These are phyloP conservation scores for Malus sieversii DNA, from an alignment of 306 rosid genomes.

Conservation along the genomic window DNA sequence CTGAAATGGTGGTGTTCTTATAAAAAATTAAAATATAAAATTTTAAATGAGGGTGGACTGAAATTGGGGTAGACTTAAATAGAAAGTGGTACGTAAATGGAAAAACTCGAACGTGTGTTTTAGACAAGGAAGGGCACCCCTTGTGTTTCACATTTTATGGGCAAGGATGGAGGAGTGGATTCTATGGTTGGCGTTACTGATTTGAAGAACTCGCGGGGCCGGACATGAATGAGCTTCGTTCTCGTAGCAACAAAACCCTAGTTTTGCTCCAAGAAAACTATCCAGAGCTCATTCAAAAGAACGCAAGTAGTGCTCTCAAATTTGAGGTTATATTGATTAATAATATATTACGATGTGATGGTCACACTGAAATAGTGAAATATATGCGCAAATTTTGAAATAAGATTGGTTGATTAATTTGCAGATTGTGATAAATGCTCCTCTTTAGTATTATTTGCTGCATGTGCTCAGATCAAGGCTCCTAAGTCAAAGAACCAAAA, in stretches of 20 bases:
- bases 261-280: slow-evolving; percentile 48
- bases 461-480: slow-evolving; percentile 47
- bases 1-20: too few species aligned
- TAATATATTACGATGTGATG: too few species aligned
- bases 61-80: too few species aligned
- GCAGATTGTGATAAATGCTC: slow-evolving; percentile 69
- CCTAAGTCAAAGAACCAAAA: slow-evolving; percentile 39
- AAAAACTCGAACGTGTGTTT: too few species aligned
- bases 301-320: slow-evolving; percentile 13
- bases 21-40: too few species aligned
- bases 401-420: neutral
- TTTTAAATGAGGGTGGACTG: too few species aligned
- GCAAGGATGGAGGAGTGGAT: slow-evolving; percentile 53
- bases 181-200: slow-evolving; percentile 54
- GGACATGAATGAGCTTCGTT: slow-evolving; percentile 47
- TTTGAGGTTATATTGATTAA: too few species aligned
- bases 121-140: slow-evolving; percentile 52
- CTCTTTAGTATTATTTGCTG: slow-evolving; percentile 68
- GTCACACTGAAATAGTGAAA: neutral
- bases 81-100: too few species aligned
- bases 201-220: slow-evolving; percentile 45
- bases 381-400: too few species aligned
- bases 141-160: slow-evolving; percentile 38
- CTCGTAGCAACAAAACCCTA: slow-evolving; percentile 33
- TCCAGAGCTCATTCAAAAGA: slow-evolving; percentile 52